These are phyloP conservation scores for Heliosperma pusillum DNA, from an alignment of 148 eudicot genomes.

Conservation along the genomic window DNA sequence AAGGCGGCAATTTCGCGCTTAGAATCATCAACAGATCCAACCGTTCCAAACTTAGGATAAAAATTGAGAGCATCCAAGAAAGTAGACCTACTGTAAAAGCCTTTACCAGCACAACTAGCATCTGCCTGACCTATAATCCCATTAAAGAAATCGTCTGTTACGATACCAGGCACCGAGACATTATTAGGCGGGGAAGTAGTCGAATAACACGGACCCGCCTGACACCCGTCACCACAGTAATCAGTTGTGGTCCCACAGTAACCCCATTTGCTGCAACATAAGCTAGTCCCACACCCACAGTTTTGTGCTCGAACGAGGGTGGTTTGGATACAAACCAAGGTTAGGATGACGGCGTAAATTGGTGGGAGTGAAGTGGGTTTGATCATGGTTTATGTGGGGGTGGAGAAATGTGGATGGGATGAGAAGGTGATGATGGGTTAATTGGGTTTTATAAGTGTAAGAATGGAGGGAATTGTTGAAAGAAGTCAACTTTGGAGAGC, in stretches of 20 bases:
- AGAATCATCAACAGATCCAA: conserved; percentile 43
- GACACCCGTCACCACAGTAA: conserved; percentile 57
- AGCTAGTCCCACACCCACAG: conserved; percentile 36
- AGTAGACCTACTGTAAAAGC: conserved; percentile 37
- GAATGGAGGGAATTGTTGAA: not conserved
- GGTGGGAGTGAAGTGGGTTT: not conserved
- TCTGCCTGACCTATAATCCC: conserved; percentile 38
- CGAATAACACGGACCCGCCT: conserved; percentile 33
- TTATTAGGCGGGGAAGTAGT: conserved; percentile 9
- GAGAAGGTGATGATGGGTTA: not conserved
- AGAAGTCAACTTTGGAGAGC: conserved; percentile 11
- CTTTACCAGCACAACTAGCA: conserved; percentile 44
- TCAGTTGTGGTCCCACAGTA: conserved; percentile 43
- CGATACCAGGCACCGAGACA: conserved; percentile 35
- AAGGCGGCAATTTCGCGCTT: conserved; percentile 63
- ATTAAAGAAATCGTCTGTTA: conserved; percentile 43
- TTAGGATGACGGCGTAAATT: conserved; percentile 1
- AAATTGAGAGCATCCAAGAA: conserved; percentile 39
- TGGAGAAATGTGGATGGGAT: not conserved
- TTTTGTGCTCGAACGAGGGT: conserved; percentile 24
- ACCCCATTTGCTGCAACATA: conserved; percentile 51
- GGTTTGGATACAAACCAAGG: not conserved
- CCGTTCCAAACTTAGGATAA: conserved; percentile 44
- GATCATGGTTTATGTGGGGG: not conserved
- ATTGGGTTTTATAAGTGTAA: conserved; percentile 7